Conservation (phyloP, 2,329 filamentous ascomycete genomes). For the Talaromyces sp. region DNA sequence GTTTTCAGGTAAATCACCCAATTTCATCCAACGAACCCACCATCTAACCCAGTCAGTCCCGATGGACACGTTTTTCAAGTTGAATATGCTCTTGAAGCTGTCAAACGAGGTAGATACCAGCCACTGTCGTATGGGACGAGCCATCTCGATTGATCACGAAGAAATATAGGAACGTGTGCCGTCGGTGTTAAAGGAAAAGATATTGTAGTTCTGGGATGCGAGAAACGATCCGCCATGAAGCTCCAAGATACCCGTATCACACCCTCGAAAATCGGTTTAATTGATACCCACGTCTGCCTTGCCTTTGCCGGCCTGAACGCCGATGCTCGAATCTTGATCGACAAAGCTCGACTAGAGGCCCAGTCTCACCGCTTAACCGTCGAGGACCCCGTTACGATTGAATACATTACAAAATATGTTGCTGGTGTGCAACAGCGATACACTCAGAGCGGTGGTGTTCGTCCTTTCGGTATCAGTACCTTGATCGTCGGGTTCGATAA, state of each 20-base stretch:
- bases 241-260: conserved; percentile 99
- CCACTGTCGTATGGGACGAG: not conserved
- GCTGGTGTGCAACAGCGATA: conserved; percentile 98
- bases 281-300: conserved; percentile 94
- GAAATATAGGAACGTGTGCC: conserved; percentile 79
- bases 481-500: conserved; percentile 98
- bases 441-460: conserved; percentile 96
- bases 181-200: conserved; percentile 94
- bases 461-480: conserved; percentile 98
- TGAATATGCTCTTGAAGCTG: conserved; percentile 97
- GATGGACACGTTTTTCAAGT: conserved; percentile 99
- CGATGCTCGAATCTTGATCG: conserved; percentile 94
- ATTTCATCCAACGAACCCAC: not conserved
- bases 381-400: conserved; percentile 94
- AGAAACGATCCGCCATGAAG: conserved; percentile 99
- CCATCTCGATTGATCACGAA: not conserved
- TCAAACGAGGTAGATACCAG: conserved; percentile 75
- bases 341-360: conserved; percentile 95
- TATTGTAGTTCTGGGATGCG: conserved; percentile 93
- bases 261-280: conserved; percentile 93
- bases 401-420: conserved; percentile 99
- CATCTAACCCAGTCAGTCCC: conserved; percentile 66
- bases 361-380: conserved; percentile 96
- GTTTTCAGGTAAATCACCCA: conserved; percentile 70
- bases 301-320: conserved; percentile 97